These are phyloP conservation scores for Xylariales sp. DNA, from an alignment of 2,329 filamentous ascomycete species.

Conservation along the genomic window DNA sequence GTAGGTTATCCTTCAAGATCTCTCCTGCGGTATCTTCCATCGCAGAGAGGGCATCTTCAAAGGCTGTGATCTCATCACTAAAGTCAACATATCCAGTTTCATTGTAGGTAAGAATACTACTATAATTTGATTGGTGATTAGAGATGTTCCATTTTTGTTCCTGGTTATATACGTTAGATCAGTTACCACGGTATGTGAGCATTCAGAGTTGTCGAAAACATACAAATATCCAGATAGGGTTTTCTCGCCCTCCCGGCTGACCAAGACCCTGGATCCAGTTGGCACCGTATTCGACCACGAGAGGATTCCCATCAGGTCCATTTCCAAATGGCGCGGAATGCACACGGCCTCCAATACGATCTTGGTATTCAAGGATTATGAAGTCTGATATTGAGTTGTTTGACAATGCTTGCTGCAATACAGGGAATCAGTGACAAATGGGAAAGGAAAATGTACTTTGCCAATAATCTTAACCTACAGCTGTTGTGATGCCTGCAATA, in stretches of 20 bases:
- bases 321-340: constrained; percentile 53
- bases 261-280: constrained; percentile 51
- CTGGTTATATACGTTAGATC: too few species aligned
- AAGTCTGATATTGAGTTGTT: constrained; percentile 61
- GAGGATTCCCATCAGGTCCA: constrained; percentile 43
- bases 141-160: constrained; percentile 53
- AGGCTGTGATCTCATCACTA: constrained; percentile 42
- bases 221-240: constrained; percentile 56
- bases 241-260: constrained; percentile 33
- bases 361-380: constrained; percentile 59
- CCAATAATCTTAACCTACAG: background rate
- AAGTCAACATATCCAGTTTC: constrained; percentile 52
- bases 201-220: too few species aligned
- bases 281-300: constrained; percentile 60
- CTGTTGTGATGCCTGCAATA: background rate
- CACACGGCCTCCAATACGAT: constrained; percentile 59
- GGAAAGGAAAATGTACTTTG: background rate
- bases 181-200: too few species aligned
- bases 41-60: constrained; percentile 37
- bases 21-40: constrained; percentile 50
- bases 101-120: constrained; percentile 55
- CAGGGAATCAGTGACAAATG: background rate
- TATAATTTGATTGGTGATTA: constrained; percentile 55
- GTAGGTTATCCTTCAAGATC: constrained; percentile 54
- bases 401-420: constrained; percentile 46